Conservation (phyloP, 805 yeast species). For the Torulaspora delbrueckii region DNA sequence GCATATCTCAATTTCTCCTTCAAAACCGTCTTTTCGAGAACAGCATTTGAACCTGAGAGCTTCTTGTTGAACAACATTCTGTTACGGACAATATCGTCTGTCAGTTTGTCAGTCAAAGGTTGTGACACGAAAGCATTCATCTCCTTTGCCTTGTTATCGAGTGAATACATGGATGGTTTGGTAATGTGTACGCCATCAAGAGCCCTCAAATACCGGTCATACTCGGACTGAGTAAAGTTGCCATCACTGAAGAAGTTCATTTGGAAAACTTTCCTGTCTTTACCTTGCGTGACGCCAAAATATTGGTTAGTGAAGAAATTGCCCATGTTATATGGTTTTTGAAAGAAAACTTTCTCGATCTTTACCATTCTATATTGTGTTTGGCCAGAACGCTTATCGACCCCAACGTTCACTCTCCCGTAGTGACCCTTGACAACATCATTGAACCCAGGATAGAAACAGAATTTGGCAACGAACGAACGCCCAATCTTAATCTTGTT, state of each 20-base stretch:
- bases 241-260: constrained; percentile 79
- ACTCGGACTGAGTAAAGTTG: constrained; percentile 65
- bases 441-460: constrained; percentile 78
- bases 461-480: constrained; percentile 63
- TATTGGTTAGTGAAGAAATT: constrained; percentile 50
- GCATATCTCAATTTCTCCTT: constrained; percentile 76
- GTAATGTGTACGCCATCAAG: constrained; percentile 48
- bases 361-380: constrained; percentile 79
- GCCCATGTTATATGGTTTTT: constrained; percentile 48
- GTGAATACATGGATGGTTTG: constrained; percentile 55
- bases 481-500: constrained; percentile 76
- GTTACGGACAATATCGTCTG: constrained; percentile 70
- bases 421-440: constrained; percentile 65
- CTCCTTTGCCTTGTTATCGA: constrained; percentile 60
- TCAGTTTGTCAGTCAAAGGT: constrained; percentile 65
- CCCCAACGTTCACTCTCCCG: constrained; percentile 80
- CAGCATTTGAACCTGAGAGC: constrained; percentile 65
- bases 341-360: constrained; percentile 58
- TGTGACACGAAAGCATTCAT: constrained; percentile 58
- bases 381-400: constrained; percentile 53
- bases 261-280: constrained; percentile 66
- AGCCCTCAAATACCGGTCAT: constrained; percentile 59
- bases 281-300: constrained; percentile 78
- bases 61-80: constrained; percentile 60
- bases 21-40: constrained; percentile 64